These are phyloP conservation scores for Caryopteris hybrid DNA, from an alignment of 305 asterid genomes.

Conservation along the genomic window DNA sequence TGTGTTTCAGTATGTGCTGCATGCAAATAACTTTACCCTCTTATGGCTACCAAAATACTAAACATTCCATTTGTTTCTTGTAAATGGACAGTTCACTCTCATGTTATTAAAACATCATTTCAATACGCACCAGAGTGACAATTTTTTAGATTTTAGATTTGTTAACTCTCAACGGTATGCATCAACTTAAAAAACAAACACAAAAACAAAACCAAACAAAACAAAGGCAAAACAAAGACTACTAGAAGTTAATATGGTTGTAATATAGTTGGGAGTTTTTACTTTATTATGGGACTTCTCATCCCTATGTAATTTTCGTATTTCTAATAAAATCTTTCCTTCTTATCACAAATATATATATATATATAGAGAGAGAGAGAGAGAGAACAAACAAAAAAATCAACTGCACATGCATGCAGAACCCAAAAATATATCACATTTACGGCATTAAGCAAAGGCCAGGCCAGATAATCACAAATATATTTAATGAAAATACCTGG, in stretches of 20 bases:
- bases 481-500: constrained; percentile 52
- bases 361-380: too few species aligned
- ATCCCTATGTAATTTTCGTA: too few species aligned
- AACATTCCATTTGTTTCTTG: neutral
- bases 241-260: constrained; percentile 1
- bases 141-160: neutral
- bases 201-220: too few species aligned
- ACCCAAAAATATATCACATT: neutral
- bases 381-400: neutral
- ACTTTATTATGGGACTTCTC: too few species aligned
- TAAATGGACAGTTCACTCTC: neutral
- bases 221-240: neutral
- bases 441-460: constrained; percentile 12
- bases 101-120: neutral
- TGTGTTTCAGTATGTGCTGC: neutral
- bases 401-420: neutral
- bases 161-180: neutral
- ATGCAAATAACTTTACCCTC: neutral
- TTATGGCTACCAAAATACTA: neutral
- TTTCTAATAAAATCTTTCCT: too few species aligned
- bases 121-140: neutral
- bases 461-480: constrained; percentile 16
- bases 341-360: too few species aligned
- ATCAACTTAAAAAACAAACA: too few species aligned
- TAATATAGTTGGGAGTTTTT: too few species aligned